These are phyloP conservation scores for Tephrocybe sp. DNA, from an alignment of 768 basidiomycete species.

Conservation along the genomic window DNA sequence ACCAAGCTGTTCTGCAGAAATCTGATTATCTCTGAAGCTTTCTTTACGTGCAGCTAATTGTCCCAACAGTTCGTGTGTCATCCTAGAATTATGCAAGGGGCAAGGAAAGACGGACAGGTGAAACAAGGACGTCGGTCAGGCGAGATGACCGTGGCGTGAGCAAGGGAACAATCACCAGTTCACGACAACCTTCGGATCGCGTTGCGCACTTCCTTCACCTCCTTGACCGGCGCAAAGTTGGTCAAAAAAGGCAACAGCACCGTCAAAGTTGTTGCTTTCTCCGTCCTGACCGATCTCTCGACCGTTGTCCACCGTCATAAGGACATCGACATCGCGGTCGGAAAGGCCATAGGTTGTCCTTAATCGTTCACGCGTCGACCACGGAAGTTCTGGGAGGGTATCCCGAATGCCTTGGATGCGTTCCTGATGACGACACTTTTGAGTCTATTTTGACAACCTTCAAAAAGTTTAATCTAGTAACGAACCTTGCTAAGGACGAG, in stretches of 20 bases:
- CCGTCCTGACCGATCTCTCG: slow-evolving; percentile 65
- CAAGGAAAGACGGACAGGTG: not conserved
- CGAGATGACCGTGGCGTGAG: slow-evolving; percentile 7
- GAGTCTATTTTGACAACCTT: not conserved
- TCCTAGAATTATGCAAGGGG: slow-evolving; percentile 46
- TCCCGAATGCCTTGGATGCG: slow-evolving; percentile 53
- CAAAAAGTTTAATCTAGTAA: slow-evolving; percentile 1
- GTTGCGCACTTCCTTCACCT: slow-evolving; percentile 18
- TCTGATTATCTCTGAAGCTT: slow-evolving; percentile 53
- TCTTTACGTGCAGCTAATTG: slow-evolving; percentile 60
- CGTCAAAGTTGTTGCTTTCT: slow-evolving; percentile 27
- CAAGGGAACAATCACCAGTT: slow-evolving; percentile 66
- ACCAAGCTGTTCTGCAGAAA: slow-evolving; percentile 66
- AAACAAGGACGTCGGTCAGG: not conserved
- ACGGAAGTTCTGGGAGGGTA: slow-evolving; percentile 76
- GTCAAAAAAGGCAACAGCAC: slow-evolving; percentile 82
- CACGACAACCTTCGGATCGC: slow-evolving; percentile 68
- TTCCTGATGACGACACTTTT: slow-evolving; percentile 39
- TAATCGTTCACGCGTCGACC: slow-evolving; percentile 57
- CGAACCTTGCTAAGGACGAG: slow-evolving; percentile 55
- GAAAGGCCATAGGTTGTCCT: slow-evolving; percentile 45
- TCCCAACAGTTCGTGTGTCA: slow-evolving; percentile 84
- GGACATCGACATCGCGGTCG: slow-evolving; percentile 66
- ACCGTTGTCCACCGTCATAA: slow-evolving; percentile 70
- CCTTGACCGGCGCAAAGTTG: slow-evolving; percentile 41